Evolutionary conservation across 768 basidiomycete genomes (phyloP), one percentile per base, ranked within the genome.

Genomic region (Leccinum rimulosum): DNA sequence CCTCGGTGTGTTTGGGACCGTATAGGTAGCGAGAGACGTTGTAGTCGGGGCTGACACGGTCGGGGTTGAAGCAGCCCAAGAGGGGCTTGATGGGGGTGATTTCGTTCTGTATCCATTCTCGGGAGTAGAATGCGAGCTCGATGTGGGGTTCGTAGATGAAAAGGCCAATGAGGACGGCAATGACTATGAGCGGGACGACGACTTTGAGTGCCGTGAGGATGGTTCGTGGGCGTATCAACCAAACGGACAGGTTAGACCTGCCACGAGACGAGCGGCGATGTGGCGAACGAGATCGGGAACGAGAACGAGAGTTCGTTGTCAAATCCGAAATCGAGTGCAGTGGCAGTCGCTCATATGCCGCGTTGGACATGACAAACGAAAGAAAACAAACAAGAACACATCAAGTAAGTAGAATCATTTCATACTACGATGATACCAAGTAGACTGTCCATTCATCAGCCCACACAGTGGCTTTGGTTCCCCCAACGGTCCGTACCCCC

Each of bases 101-200:
- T 64, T 94, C 89, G 45, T 77, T 71, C 43, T 80, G 75, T 50
- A 95, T 79, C 92, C 95, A 97, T 43, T 77, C 76, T 28, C 88
- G 82, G 33, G 81, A 79, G 75, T 93, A 95, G 67, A 93, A 84
- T 27, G 88, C 78, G 45, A 95, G 74, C 74, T 97, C 95, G 66
- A 97, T 75, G 73, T 97, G 93, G 3, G 91, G 83, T 73, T 96
- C 89, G 73, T 88, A 90, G 49, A 86, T 67, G 66, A 83, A 80
- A 52, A 85, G 73, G 0, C 77, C 78, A n/a, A 81, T 65, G 28
- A 84, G 60, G 28, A 86, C 56, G 60, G 79, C 61, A 47, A 82
- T 22, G 50, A 68, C 59, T 43, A 64, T 49, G 22, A 74, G 58
- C 9, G 78, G 78, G n/a, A 84, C 52, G 14, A 74, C 63, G 64